phyloP scores from a whole-genome alignment of 176 grass and related monocot species.

The Rhynchospora tenuis region DNA sequence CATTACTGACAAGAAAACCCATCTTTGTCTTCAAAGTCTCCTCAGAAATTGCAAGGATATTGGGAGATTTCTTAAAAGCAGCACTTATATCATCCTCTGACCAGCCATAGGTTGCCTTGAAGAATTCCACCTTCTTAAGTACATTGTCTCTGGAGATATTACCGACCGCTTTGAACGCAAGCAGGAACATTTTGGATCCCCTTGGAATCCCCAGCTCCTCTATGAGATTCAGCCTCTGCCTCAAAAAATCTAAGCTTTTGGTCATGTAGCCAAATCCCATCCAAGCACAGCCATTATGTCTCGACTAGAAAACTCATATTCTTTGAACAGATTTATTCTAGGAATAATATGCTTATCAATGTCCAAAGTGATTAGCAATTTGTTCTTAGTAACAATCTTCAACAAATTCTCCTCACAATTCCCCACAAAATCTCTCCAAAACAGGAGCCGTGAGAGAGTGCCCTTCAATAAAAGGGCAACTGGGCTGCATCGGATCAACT shows the following conservation, averaged over 20 bases:
- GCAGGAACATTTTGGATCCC: not conserved
- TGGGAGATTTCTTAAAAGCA: not conserved
- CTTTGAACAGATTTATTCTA: not conserved
- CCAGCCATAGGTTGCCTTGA: not conserved
- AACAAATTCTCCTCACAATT: not conserved
- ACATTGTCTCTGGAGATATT: not conserved
- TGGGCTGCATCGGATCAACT: conserved; percentile 4
- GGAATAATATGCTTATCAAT: not conserved
- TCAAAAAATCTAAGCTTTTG: not conserved
- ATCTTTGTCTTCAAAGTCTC: not conserved
- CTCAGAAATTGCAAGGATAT: not conserved
- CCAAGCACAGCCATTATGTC: not conserved
- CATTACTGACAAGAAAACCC: not conserved
- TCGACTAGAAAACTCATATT: not conserved
- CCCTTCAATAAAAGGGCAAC: not conserved
- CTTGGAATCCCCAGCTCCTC: not conserved
- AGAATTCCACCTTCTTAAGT: not conserved
- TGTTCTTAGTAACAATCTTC: not conserved
- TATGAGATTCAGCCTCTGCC: not conserved
- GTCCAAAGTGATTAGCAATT: not conserved
- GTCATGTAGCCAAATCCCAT: not conserved
- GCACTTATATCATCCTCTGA: not conserved
- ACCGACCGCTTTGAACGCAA: not conserved
- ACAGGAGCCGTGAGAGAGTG: not conserved
- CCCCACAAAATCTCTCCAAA: not conserved